Conservation (phyloP, 352 stramenopile genomes). For the Pythium volutum region DNA sequence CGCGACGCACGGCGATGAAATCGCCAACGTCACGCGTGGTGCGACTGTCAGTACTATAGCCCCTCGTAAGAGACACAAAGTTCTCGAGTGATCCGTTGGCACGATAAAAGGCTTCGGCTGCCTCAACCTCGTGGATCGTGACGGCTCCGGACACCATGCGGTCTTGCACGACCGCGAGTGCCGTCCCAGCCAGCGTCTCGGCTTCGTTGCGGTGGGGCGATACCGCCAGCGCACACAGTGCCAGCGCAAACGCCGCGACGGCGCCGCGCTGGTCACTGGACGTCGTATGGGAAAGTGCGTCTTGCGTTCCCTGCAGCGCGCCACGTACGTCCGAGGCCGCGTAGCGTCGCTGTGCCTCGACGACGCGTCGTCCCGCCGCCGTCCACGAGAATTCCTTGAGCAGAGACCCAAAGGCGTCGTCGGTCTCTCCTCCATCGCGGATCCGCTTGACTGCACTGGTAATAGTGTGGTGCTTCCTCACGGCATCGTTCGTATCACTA, state of each 20-base stretch:
- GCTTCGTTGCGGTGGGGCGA: not conserved
- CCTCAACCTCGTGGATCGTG: not conserved
- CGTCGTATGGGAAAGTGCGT: not conserved
- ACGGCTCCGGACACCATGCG: not conserved
- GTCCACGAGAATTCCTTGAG: not conserved
- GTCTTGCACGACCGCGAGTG: slow-evolving; percentile 8
- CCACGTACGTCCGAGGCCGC: not conserved
- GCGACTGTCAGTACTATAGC: not conserved
- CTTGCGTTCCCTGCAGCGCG: not conserved
- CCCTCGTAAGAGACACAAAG: not conserved
- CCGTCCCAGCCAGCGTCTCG: not conserved
- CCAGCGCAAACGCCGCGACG: slow-evolving; percentile 5
- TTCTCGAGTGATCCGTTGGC: not conserved
- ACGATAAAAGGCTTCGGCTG: slow-evolving; percentile 19
- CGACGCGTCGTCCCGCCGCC: not conserved
- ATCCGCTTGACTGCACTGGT: not conserved
- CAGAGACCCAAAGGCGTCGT: not conserved
- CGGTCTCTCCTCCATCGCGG: not conserved
- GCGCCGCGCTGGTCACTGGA: not conserved
- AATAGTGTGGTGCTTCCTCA: slow-evolving; percentile 2
- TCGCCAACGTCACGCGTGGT: too few relatives aligned
- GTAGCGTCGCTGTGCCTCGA: slow-evolving; percentile 11
- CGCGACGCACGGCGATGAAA: not conserved
- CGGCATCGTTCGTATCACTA: not conserved
- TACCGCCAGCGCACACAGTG: slow-evolving; percentile 9